Evolutionary conservation across 1,284 basidiomycete species (phyloP).

Genomic region (Mycena citricolor): DNA sequence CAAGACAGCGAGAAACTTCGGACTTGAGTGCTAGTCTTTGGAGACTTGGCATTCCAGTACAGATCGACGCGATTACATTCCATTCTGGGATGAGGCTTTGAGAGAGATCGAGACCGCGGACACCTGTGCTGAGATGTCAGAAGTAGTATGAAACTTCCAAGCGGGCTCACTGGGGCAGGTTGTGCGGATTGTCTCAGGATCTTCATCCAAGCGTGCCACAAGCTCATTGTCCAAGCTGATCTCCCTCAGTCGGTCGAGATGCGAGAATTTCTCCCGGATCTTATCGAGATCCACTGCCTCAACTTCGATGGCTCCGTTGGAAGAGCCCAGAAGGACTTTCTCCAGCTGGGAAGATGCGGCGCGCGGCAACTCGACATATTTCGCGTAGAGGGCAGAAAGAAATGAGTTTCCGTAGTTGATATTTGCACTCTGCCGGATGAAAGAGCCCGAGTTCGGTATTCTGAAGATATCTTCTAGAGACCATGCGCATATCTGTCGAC

Average conservation of each 20-base stretch:
- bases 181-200: constrained; percentile 51
- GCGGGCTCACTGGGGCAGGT: constrained; percentile 68
- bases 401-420: constrained; percentile 71
- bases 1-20: constrained; percentile 30
- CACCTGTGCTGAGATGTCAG: constrained; percentile 45
- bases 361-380: constrained; percentile 70
- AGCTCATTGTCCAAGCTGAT: constrained; percentile 74
- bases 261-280: constrained; percentile 68
- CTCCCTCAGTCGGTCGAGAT: constrained; percentile 69
- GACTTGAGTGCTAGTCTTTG: constrained; percentile 79
- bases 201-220: constrained; percentile 55
- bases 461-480: constrained; percentile 34
- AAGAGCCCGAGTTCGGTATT: constrained; percentile 63
- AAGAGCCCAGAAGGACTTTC: constrained; percentile 76
- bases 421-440: constrained; percentile 65
- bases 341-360: constrained; percentile 52
- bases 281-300: constrained; percentile 84
- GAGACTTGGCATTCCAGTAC: constrained; percentile 61
- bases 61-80: constrained; percentile 68
- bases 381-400: constrained; percentile 68
- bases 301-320: constrained; percentile 79
- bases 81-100: constrained; percentile 74
- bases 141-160: constrained; percentile 8
- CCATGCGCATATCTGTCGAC: constrained; percentile 1
- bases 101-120: constrained; percentile 83